A percentile compares a stretch with the other conserved stretches of the same genome.
These are phyloP conservation scores for Zygoascus sp. DNA, from an alignment of 1,139 yeast genomes.

Conservation along the genomic window DNA sequence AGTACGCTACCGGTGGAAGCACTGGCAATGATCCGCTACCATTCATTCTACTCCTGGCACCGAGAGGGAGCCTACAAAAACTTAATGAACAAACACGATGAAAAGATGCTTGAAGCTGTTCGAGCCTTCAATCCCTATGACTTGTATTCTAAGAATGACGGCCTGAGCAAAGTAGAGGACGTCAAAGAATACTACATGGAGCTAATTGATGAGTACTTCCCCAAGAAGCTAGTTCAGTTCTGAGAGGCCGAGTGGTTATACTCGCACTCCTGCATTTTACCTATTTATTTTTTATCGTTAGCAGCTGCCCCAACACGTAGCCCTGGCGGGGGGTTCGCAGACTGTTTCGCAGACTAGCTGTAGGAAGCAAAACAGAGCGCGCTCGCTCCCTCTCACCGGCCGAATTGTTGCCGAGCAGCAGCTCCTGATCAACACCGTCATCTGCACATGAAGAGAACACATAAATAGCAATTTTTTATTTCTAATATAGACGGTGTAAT, in stretches of 20 bases:
- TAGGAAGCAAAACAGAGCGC: too few relatives aligned
- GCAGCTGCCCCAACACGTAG: too few relatives aligned
- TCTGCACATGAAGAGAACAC: too few relatives aligned
- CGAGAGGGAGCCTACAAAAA: conserved; percentile 63
- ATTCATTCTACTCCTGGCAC: conserved; percentile 75
- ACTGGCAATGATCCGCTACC: conserved; percentile 70
- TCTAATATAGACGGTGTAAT: too few relatives aligned
- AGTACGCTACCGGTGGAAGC: conserved; percentile 62
- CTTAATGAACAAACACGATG: conserved; percentile 61
- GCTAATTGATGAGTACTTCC: conserved; percentile 64
- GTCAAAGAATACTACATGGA: conserved; percentile 56
- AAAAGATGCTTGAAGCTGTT: conserved; percentile 59
- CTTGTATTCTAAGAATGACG: conserved; percentile 58
- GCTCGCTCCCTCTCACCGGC: too few relatives aligned
- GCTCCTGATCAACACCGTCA: too few relatives aligned
- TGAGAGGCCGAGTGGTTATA: too few relatives aligned
- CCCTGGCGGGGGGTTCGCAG: too few relatives aligned
- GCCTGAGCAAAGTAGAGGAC: conserved; percentile 42
- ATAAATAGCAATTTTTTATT: too few relatives aligned
- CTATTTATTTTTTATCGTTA: neutral
- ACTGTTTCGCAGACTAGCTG: too few relatives aligned
- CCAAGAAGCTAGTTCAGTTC: conserved; percentile 35
- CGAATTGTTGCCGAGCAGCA: too few relatives aligned
- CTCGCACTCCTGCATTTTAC: neutral
- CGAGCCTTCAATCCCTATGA: conserved; percentile 65